phyloP scores from a whole-genome alignment of 2,329 filamentous ascomycete species.

The Pyrenophora tritici-repentis region DNA sequence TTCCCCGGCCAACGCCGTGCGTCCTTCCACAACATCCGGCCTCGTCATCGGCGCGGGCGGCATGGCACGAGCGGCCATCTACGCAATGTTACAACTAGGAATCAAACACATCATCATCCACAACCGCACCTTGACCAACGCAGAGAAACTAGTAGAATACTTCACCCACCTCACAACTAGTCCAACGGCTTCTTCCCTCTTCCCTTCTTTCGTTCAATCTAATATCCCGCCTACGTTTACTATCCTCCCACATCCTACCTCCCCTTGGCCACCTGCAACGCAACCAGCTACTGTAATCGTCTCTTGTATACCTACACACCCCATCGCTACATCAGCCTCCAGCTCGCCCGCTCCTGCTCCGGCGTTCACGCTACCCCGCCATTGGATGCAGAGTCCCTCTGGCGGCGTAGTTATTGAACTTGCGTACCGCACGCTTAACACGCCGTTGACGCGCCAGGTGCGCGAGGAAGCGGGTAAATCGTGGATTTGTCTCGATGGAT shows the following conservation, averaged over 20 bases:
- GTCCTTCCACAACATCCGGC: conserved; percentile 54
- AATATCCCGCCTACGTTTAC: no score
- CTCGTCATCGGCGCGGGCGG: conserved; percentile 65
- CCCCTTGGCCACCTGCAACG: conserved; percentile 68
- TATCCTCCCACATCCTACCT: conserved; percentile 45
- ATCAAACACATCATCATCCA: conserved; percentile 75
- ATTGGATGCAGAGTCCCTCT: conserved; percentile 73
- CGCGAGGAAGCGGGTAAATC: conserved; percentile 62
- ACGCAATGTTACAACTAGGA: conserved; percentile 78
- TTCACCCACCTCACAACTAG: conserved; percentile 60
- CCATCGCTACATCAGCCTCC: no score
- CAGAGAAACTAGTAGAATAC: conserved; percentile 68
- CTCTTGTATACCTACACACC: conserved; percentile 74
- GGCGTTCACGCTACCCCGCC: conserved; percentile 68
- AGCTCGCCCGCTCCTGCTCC: conserved; percentile 68
- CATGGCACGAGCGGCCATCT: conserved; percentile 77
- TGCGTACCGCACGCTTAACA: conserved; percentile 73
- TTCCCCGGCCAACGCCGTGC: conserved; percentile 69
- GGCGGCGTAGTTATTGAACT: conserved; percentile 77
- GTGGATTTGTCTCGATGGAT: conserved; percentile 76
- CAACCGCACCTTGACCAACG: conserved; percentile 70
- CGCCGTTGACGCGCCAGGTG: conserved; percentile 71
- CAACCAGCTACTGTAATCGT: conserved; percentile 73
- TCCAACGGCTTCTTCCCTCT: conserved; percentile 22
- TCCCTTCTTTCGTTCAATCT: conserved; percentile 25